Conservation (phyloP, 208 protist genomes). For the Leishmania martiniquensis region DNA sequence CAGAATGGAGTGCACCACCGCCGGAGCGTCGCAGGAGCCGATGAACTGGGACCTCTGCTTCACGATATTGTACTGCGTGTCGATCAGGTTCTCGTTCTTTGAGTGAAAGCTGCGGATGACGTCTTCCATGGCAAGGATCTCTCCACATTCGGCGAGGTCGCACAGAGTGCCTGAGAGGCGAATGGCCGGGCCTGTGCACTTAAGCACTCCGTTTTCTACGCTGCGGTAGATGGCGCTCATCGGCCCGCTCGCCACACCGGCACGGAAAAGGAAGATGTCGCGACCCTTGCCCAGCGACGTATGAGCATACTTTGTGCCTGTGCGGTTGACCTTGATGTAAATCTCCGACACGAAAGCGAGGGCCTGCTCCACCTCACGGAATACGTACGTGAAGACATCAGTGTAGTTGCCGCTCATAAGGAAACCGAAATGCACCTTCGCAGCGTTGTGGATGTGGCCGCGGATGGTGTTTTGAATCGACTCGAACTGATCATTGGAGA, state of each 20-base stretch:
- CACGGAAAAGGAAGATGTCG: conserved; percentile 71
- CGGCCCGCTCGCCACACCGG: conserved; percentile 57
- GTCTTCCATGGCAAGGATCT: conserved; percentile 79
- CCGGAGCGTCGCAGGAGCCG: conserved; percentile 41
- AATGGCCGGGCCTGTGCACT: conserved; percentile 73
- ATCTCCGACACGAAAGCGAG: conserved; percentile 77
- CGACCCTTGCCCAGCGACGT: conserved; percentile 31
- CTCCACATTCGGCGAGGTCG: conserved; percentile 62
- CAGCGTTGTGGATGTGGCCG: conserved; percentile 48
- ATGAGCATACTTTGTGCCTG: conserved; percentile 65
- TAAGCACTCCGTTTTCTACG: conserved; percentile 55
- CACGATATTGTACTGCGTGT: conserved; percentile 84
- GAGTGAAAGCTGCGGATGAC: conserved; percentile 72
- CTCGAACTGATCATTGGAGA: conserved; percentile 54
- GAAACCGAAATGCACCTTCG: conserved; percentile 72
- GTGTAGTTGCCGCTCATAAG: conserved; percentile 82
- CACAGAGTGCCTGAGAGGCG: conserved; percentile 73
- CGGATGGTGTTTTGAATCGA: conserved; percentile 51
- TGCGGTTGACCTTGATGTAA: conserved; percentile 74
- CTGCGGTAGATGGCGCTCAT: conserved; percentile 74
- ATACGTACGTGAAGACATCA: conserved; percentile 86
- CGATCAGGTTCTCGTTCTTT: conserved; percentile 73
- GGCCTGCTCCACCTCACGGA: conserved; percentile 76
- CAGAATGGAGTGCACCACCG: conserved; percentile 77
- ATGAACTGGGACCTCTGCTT: conserved; percentile 59